Evolutionary conservation across 139 green algal genomes (phyloP).

Genomic region (Chlorella sp.): DNA sequence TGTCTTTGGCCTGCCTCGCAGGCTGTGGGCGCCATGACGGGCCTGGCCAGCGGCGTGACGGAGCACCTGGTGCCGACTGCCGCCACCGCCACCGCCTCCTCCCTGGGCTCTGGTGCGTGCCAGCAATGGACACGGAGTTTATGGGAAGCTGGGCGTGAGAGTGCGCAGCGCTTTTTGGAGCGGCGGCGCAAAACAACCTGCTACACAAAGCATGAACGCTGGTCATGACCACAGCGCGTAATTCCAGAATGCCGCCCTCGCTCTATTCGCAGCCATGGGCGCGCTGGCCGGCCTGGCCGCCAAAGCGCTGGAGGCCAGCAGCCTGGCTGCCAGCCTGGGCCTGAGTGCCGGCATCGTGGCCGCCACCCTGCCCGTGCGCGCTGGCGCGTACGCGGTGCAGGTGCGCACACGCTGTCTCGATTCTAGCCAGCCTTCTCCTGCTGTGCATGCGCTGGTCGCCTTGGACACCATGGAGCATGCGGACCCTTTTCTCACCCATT

Average conservation of each 20-base stretch:
- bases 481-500: no score
- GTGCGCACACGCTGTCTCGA: neutral
- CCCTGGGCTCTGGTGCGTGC: neutral
- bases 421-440: neutral
- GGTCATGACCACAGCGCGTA: no score
- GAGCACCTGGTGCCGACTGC: neutral
- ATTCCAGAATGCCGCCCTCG: no score
- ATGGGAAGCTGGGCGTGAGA: no score
- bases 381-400: neutral
- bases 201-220: no score
- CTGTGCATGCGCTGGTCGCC: no score
- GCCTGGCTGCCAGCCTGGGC: neutral
- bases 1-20: neutral
- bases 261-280: conserved; percentile 23
- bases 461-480: no score
- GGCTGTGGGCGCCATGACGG: neutral
- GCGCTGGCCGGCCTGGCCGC: neutral
- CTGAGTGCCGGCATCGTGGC: neutral
- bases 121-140: neutral
- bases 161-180: no score
- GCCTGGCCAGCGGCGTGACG: neutral
- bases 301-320: conserved; percentile 4
- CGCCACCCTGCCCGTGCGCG: neutral
- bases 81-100: neutral
- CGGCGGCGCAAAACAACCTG: no score